Percentiles rank a stretch among this genome's conserved stretches.
These are phyloP conservation scores for Aureobasidium sp. DNA, from an alignment of 2,329 filamentous ascomycete species.

Conservation along the genomic window DNA sequence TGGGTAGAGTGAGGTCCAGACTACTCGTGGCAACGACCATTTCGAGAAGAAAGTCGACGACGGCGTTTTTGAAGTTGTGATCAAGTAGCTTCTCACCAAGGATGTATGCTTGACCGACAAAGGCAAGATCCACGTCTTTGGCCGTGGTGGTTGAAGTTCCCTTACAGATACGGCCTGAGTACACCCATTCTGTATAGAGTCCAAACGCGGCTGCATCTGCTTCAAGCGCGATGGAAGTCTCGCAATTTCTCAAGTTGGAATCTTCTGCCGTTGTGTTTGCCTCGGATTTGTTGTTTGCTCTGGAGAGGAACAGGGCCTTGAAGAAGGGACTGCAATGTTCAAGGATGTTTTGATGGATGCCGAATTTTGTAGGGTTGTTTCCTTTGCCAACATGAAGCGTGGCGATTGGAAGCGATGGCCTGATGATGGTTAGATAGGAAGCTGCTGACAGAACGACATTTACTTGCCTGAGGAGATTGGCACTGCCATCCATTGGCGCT, in stretches of 20 bases:
- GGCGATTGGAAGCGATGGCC: not conserved
- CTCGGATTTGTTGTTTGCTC: not conserved
- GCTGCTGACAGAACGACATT: too few species aligned
- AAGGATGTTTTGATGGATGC: not conserved
- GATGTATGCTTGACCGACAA: constrained; percentile 21
- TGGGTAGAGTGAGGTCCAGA: constrained; percentile 1
- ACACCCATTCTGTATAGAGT: constrained; percentile 23
- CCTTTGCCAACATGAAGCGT: not conserved
- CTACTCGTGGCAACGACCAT: not conserved
- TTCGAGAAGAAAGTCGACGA: constrained; percentile 21
- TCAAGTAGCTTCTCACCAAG: constrained; percentile 23
- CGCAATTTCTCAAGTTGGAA: too few species aligned
- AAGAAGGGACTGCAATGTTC: not conserved
- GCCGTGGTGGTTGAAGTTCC: too few species aligned
- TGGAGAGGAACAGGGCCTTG: not conserved
- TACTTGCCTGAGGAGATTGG: not conserved
- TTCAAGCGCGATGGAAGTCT: constrained; percentile 14
- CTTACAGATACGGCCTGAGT: constrained; percentile 10
- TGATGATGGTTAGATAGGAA: not conserved
- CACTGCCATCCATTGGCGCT: too few species aligned
- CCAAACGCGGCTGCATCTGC: constrained; percentile 18
- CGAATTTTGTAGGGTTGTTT: not conserved
- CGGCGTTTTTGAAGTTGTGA: constrained; percentile 23
- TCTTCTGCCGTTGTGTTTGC: too few species aligned
- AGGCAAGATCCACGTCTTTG: not conserved